Percentiles rank a stretch among this genome's conserved stretches.
phyloP scores from a whole-genome alignment of 805 yeast genomes.

The Yamadazyma scolyti region DNA sequence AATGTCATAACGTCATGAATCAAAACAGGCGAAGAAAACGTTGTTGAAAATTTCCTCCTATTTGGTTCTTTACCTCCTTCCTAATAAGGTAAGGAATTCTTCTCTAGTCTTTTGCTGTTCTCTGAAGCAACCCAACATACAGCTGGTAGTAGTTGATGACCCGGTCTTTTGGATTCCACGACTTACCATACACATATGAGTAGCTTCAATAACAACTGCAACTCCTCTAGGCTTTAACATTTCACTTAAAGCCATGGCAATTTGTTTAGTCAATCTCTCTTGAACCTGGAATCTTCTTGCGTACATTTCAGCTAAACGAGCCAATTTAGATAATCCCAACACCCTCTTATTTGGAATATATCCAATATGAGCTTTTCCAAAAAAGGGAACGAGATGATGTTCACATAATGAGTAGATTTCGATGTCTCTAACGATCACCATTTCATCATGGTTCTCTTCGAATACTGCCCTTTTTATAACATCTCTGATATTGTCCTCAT shows the following conservation, averaged over 20 bases:
- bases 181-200: slow-evolving; percentile 99
- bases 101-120: slow-evolving; percentile 94
- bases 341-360: slow-evolving; percentile 94
- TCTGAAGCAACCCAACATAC: slow-evolving; percentile 96
- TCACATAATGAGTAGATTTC: slow-evolving; percentile 92
- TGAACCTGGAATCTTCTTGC: slow-evolving; percentile 96
- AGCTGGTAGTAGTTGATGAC: slow-evolving; percentile 87
- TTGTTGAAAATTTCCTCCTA: slow-evolving; percentile 17
- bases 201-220: slow-evolving; percentile 96
- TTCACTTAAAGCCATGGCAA: slow-evolving; percentile 92
- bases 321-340: slow-evolving; percentile 87
- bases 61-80: slow-evolving; percentile 48
- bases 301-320: slow-evolving; percentile 96
- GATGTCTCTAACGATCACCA: slow-evolving; percentile 96
- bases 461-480: slow-evolving; percentile 94
- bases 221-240: slow-evolving; percentile 93
- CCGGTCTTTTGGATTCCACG: slow-evolving; percentile 97
- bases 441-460: slow-evolving; percentile 97
- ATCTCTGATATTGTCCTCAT: slow-evolving; percentile 88
- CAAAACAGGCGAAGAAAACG: slow-evolving; percentile 4
- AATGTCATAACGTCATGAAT: slow-evolving; percentile 28
- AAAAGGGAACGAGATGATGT: slow-evolving; percentile 96
- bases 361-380: slow-evolving; percentile 97
- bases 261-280: slow-evolving; percentile 93
- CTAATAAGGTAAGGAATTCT: slow-evolving; percentile 82